Percentiles rank a stretch among this genome's conserved stretches.
Evolutionary conservation across 345 rosid genomes (phyloP).

Genomic region (Dipteronia sinensis): DNA sequence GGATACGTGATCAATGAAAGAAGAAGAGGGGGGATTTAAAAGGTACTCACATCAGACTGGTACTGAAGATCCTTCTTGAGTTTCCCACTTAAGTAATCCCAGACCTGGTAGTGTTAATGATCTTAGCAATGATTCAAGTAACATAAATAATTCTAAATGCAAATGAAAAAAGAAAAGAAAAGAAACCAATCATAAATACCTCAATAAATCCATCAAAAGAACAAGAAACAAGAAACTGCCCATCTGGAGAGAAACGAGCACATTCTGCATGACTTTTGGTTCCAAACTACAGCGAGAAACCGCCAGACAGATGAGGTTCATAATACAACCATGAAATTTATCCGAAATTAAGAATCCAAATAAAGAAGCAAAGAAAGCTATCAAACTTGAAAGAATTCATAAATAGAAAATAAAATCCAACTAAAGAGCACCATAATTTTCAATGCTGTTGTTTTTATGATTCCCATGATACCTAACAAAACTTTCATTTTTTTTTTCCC

Average conservation of each 20-base stretch:
- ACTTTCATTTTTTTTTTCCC: not conserved
- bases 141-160: conserved; percentile 19
- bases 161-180: not conserved
- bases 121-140: conserved; percentile 21
- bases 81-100: conserved; percentile 98
- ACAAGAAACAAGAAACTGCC: conserved; percentile 92
- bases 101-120: conserved; percentile 55
- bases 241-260: conserved; percentile 94
- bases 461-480: not conserved
- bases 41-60: conserved; percentile 85
- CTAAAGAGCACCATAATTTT: not conserved
- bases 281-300: conserved; percentile 70
- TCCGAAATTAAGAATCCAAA: not conserved
- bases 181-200: conserved; percentile 39
- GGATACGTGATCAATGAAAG: not conserved
- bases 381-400: not conserved
- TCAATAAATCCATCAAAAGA: conserved; percentile 98
- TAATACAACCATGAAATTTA: not conserved
- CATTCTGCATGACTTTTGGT: conserved; percentile 96
- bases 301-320: conserved; percentile 10
- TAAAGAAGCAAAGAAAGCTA: not conserved
- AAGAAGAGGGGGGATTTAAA: not conserved
- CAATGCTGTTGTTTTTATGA: not conserved
- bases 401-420: not conserved
- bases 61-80: conserved; percentile 97